Conservation (phyloP, 2,329 filamentous ascomycete species). For the Sporothrix euskadiensis region DNA sequence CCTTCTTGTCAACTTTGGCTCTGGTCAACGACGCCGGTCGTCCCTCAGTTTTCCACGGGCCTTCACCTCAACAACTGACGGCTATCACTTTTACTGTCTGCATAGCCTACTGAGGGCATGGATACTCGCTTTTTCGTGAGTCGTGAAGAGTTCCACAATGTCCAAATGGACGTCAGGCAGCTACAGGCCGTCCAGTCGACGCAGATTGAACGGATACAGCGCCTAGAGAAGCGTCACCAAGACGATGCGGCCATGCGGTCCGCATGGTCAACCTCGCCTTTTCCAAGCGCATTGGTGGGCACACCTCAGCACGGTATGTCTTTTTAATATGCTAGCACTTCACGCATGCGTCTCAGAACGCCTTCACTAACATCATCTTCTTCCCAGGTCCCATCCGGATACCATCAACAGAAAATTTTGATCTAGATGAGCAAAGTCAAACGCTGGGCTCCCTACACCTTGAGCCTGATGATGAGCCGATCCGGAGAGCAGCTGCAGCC, state of each 20-base stretch:
- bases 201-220: slow-evolving; percentile 62
- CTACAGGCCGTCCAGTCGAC: slow-evolving; percentile 63
- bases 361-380: slow-evolving; percentile 15
- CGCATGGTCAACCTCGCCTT: slow-evolving; percentile 87
- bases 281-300: slow-evolving; percentile 79
- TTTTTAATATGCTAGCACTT: no score
- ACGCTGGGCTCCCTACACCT: slow-evolving; percentile 79
- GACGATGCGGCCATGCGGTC: slow-evolving; percentile 73
- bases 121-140: slow-evolving; percentile 61
- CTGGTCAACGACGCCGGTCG: slow-evolving; percentile 1
- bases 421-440: slow-evolving; percentile 84
- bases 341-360: neutral
- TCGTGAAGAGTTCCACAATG: slow-evolving; percentile 65
- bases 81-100: slow-evolving; percentile 14
- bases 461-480: slow-evolving; percentile 82
- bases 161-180: slow-evolving; percentile 71
- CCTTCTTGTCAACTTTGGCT: neutral
- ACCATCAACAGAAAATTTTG: slow-evolving; percentile 80
- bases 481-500: slow-evolving; percentile 73
- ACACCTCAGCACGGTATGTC: slow-evolving; percentile 81
- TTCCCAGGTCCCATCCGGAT: slow-evolving; percentile 72
- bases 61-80: neutral
- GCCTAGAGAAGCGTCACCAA: slow-evolving; percentile 66
- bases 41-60: neutral
- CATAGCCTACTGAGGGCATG: slow-evolving; percentile 49